phyloP scores from a whole-genome alignment of 164 flowering plant species.

The Berberis vulgaris region DNA sequence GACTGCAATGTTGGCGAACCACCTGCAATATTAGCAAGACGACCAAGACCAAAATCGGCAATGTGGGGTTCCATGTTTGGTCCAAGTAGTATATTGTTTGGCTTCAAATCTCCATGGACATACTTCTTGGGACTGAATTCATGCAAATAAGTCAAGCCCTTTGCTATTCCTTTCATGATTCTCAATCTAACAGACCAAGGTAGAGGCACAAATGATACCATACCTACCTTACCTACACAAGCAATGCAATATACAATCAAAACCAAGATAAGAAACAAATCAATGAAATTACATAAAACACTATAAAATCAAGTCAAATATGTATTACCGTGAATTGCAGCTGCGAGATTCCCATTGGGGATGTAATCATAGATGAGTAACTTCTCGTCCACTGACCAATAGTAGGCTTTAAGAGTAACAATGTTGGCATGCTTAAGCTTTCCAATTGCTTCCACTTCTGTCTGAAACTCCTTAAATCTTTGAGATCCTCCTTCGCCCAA shows the following conservation, averaged over 20 bases:
- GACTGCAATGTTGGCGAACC: constrained; percentile 63
- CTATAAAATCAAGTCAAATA: not conserved
- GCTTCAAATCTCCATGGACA: constrained; percentile 92
- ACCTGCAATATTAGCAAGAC: constrained; percentile 81
- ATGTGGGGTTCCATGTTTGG: constrained; percentile 69
- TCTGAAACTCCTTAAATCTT: constrained; percentile 80
- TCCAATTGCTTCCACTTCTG: constrained; percentile 90
- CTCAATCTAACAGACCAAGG: constrained; percentile 63
- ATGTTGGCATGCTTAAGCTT: constrained; percentile 81
- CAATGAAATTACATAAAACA: not conserved
- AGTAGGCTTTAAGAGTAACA: constrained; percentile 79
- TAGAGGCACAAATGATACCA: constrained; percentile 51
- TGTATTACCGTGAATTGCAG: constrained; percentile 75
- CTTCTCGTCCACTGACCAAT: constrained; percentile 97
- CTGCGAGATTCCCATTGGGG: constrained; percentile 69
- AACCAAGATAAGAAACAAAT: not conserved
- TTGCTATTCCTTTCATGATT: constrained; percentile 75
- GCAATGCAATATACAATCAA: not conserved
- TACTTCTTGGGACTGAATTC: constrained; percentile 94
- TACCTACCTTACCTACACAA: constrained; percentile 63
- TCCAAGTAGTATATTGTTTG: constrained; percentile 72
- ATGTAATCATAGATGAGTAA: constrained; percentile 77
- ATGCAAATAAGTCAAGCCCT: constrained; percentile 75
- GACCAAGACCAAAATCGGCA: constrained; percentile 87
- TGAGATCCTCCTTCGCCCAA: constrained; percentile 95